Conservation (phyloP, 768 basidiomycete species). For the Rhodotorula paludigena region DNA sequence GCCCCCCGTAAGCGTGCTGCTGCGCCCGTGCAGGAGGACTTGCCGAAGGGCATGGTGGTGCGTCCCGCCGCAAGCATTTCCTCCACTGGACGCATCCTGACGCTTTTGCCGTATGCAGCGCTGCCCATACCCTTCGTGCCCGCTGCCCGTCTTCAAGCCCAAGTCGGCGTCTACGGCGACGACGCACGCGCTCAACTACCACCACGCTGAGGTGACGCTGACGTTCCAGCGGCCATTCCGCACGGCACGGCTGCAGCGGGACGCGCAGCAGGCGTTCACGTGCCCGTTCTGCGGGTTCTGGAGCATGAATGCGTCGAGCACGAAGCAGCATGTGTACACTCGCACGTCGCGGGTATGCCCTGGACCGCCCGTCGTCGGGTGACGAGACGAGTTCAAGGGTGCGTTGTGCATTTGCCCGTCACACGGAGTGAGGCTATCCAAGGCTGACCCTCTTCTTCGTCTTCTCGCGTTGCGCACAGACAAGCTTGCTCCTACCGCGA, state of each 20-base stretch:
- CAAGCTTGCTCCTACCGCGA: no score
- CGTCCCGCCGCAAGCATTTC: neutral
- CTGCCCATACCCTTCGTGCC: neutral
- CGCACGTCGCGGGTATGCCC: neutral
- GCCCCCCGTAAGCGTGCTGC: no score
- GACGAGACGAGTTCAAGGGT: neutral
- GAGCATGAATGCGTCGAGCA: neutral
- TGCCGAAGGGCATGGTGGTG: no score
- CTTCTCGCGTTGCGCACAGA: no score
- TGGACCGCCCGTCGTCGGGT: neutral
- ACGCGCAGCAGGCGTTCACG: neutral
- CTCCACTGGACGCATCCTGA: neutral
- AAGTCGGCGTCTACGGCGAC: neutral
- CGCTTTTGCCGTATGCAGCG: neutral
- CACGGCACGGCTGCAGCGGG: neutral
- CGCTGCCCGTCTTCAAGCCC: neutral
- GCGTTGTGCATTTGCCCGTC: neutral
- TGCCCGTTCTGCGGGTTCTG: neutral
- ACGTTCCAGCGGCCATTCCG: no score
- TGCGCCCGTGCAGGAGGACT: no score
- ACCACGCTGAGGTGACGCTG: no score
- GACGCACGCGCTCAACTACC: neutral
- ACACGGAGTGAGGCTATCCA: neutral
- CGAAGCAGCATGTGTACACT: neutral
- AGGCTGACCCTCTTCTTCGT: neutral